Conservation (phyloP, 139 green algal genomes). For the Axilococcus clingmanii region DNA sequence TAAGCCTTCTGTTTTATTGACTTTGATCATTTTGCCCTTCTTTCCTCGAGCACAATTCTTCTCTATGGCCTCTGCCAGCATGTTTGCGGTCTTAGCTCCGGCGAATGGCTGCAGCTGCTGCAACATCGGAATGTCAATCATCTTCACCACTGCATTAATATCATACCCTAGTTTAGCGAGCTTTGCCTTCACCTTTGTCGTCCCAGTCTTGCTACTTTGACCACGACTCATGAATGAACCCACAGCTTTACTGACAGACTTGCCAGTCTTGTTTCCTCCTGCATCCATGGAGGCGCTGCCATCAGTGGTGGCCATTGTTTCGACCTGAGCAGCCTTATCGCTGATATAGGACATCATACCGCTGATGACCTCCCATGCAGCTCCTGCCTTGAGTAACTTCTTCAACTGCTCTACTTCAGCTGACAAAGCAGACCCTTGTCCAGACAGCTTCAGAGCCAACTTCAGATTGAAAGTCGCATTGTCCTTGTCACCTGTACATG, state of each 20-base stretch:
- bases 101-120: slow-evolving; percentile 22
- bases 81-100: neutral
- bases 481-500: slow-evolving; percentile 25
- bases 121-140: slow-evolving; percentile 30
- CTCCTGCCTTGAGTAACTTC: slow-evolving; percentile 19
- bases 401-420: slow-evolving; percentile 28
- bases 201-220: too few relatives aligned
- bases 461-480: slow-evolving; percentile 31
- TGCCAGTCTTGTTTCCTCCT: too few relatives aligned
- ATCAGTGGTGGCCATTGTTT: too few relatives aligned
- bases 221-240: too few relatives aligned
- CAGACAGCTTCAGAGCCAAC: slow-evolving; percentile 25
- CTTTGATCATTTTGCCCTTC: slow-evolving; percentile 27
- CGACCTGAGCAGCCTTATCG: slow-evolving; percentile 22
- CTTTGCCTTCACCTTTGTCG: too few relatives aligned
- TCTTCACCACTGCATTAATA: too few relatives aligned
- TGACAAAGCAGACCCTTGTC: slow-evolving; percentile 13
- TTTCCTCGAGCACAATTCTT: slow-evolving; percentile 4
- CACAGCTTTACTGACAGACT: too few relatives aligned
- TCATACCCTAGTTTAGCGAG: too few relatives aligned
- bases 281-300: too few relatives aligned
- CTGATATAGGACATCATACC: slow-evolving; percentile 26
- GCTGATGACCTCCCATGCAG: slow-evolving; percentile 24
- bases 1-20: slow-evolving; percentile 29
- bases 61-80: slow-evolving; percentile 13